Evolutionary conservation across 2,329 filamentous ascomycete genomes (phyloP).

Genomic region (Amylocarpus encephaloides): DNA sequence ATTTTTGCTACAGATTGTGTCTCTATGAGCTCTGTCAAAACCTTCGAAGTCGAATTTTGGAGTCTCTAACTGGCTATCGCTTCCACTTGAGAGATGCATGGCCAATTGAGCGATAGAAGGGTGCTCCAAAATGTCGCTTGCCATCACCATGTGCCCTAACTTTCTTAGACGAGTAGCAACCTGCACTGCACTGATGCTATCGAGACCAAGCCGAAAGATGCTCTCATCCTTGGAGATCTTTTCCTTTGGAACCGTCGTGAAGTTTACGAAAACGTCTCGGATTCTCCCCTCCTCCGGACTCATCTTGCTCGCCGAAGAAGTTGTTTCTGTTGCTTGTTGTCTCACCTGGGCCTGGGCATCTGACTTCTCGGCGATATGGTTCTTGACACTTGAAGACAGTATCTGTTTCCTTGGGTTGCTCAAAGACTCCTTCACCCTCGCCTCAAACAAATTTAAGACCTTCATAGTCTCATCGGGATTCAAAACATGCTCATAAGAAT

Average conservation of each 20-base stretch:
- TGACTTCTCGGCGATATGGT: constrained; percentile 12
- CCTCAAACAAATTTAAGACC: constrained; percentile 22
- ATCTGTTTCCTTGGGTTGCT: constrained; percentile 27
- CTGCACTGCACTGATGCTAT: constrained; percentile 83
- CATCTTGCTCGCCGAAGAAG: constrained; percentile 5
- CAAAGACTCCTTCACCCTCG: constrained; percentile 20
- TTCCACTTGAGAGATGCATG: constrained; percentile 13
- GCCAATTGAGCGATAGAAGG: constrained; percentile 38
- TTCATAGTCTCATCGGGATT: constrained; percentile 14
- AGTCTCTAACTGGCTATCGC: background rate
- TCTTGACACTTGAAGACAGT: constrained; percentile 17
- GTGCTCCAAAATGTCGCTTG: constrained; percentile 68
- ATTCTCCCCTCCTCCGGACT: constrained; percentile 35
- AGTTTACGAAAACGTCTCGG: constrained; percentile 38
- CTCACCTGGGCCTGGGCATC: background rate
- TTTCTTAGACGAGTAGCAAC: constrained; percentile 62
- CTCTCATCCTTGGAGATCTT: constrained; percentile 57
- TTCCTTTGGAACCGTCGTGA: constrained; percentile 46
- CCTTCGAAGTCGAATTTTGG: constrained; percentile 40
- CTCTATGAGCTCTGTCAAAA: constrained; percentile 42
- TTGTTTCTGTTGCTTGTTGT: background rate
- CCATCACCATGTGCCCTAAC: constrained; percentile 51
- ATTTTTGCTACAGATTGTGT: constrained; percentile 23
- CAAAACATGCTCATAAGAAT: constrained; percentile 48
- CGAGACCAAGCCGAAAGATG: constrained; percentile 82